Conservation (phyloP, 2,329 filamentous ascomycete genomes). For the Paecilomyces formosus region DNA sequence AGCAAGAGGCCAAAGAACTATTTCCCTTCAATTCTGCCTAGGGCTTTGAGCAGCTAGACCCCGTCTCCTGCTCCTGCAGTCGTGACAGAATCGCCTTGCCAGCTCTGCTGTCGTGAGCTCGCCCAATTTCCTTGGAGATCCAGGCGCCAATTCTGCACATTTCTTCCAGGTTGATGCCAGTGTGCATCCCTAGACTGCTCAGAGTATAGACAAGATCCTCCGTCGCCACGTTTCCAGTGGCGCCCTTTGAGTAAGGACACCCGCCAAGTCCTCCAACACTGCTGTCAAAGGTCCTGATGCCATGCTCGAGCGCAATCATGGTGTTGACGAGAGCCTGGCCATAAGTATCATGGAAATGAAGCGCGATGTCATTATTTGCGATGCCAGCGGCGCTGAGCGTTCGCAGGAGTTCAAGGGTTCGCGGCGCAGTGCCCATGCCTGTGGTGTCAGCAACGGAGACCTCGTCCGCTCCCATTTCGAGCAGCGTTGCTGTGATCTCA, state of each 20-base stretch:
- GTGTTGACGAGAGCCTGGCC: conserved; percentile 59
- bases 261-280: conserved; percentile 58
- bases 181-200: conserved; percentile 54
- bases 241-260: conserved; percentile 58
- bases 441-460: conserved; percentile 61
- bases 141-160: conserved; percentile 50
- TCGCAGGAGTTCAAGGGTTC: conserved; percentile 51
- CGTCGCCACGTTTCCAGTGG: conserved; percentile 58
- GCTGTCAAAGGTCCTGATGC: conserved; percentile 56
- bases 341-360: conserved; percentile 63
- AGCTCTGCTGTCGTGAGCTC: conserved; percentile 45
- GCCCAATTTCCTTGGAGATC: conserved; percentile 48
- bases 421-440: conserved; percentile 59
- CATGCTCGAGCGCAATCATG: conserved; percentile 55
- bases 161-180: conserved; percentile 50
- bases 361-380: conserved; percentile 50
- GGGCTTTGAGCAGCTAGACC: not conserved
- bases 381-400: conserved; percentile 54
- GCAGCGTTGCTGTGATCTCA: conserved; percentile 51
- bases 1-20: not conserved
- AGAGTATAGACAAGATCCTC: conserved; percentile 57
- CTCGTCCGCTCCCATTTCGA: conserved; percentile 60
- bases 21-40: not conserved
- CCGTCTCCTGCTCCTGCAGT: conserved; percentile 11
- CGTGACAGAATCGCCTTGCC: conserved; percentile 45